A percentile compares a stretch with the other conserved stretches of the same genome.
Evolutionary conservation across 257 asterid genomes (phyloP).

Genomic region (Scutellaria minor): DNA sequence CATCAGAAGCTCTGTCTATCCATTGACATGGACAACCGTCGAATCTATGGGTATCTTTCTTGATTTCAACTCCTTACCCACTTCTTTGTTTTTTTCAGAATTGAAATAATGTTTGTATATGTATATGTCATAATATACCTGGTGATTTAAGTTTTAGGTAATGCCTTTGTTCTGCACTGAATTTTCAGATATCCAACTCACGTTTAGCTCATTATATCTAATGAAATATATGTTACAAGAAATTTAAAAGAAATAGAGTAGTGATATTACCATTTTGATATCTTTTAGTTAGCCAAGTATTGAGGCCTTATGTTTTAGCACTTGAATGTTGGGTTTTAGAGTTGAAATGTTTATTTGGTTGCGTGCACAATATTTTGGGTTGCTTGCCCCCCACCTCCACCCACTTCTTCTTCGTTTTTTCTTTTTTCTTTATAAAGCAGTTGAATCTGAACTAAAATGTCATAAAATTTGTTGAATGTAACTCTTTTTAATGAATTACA

Average conservation of each 20-base stretch:
- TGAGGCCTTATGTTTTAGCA: not conserved
- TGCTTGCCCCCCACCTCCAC: not conserved
- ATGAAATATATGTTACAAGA: conserved; percentile 1
- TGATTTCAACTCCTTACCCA: not conserved
- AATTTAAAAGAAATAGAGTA: not conserved
- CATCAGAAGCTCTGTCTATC: conserved; percentile 96
- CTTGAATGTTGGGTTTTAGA: conserved; percentile 16
- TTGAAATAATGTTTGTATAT: not conserved
- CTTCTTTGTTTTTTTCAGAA: not conserved
- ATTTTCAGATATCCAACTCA: conserved; percentile 10
- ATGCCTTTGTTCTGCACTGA: not conserved
- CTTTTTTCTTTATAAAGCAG: too few relatives aligned
- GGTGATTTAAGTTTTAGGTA: conserved; percentile 8
- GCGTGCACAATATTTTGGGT: conserved; percentile 18
- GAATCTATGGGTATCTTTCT: conserved; percentile 71
- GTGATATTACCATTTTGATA: not conserved
- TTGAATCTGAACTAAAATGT: too few relatives aligned
- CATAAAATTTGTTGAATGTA: too few relatives aligned
- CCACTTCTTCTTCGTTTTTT: too few relatives aligned
- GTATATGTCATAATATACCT: conserved; percentile 9
- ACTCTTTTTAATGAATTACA: conserved; percentile 24
- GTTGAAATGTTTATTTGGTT: conserved; percentile 20
- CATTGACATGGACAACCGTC: conserved; percentile 87
- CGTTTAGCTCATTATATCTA: not conserved
- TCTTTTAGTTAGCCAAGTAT: not conserved